phyloP scores from a whole-genome alignment of 1,284 basidiomycete genomes.

The Bjerkandera adusta region DNA sequence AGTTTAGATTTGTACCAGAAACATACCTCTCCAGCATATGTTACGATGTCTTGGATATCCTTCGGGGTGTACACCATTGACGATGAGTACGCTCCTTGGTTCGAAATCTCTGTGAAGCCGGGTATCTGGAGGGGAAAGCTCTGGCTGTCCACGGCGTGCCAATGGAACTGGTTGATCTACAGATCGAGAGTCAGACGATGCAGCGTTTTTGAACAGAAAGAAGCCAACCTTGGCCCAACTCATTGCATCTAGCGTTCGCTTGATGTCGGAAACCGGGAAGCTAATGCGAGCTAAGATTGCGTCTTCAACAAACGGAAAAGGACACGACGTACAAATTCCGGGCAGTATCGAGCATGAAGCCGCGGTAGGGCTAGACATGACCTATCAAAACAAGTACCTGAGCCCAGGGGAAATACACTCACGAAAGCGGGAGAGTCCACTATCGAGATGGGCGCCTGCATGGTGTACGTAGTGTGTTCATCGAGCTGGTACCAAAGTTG shows the following conservation, averaged over 20 bases:
- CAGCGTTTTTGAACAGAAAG: not conserved
- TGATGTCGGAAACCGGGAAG: slow-evolving; percentile 64
- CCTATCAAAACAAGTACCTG: not conserved
- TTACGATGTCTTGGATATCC: slow-evolving; percentile 62
- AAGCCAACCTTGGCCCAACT: slow-evolving; percentile 68
- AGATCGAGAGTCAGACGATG: slow-evolving; percentile 18
- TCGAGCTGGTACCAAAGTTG: slow-evolving; percentile 68
- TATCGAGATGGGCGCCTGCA: slow-evolving; percentile 58
- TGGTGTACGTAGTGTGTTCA: slow-evolving; percentile 47
- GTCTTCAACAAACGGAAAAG: not conserved
- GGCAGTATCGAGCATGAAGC: slow-evolving; percentile 79
- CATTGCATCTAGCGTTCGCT: slow-evolving; percentile 81
- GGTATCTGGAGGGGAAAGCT: slow-evolving; percentile 73
- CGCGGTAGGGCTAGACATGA: slow-evolving; percentile 61
- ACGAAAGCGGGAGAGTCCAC: slow-evolving; percentile 65
- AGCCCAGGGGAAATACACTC: slow-evolving; percentile 10
- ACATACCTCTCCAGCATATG: slow-evolving; percentile 68
- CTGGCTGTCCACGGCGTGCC: slow-evolving; percentile 75
- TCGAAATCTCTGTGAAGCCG: slow-evolving; percentile 57
- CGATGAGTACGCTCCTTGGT: slow-evolving; percentile 65
- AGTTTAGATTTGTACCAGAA: not conserved
- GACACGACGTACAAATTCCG: slow-evolving; percentile 46
- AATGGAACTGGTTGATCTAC: slow-evolving; percentile 69
- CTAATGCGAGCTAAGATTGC: slow-evolving; percentile 23
- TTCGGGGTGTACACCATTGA: slow-evolving; percentile 52